Conservation (phyloP, 1,139 yeast species). For the Hyphopichia burtonii region DNA sequence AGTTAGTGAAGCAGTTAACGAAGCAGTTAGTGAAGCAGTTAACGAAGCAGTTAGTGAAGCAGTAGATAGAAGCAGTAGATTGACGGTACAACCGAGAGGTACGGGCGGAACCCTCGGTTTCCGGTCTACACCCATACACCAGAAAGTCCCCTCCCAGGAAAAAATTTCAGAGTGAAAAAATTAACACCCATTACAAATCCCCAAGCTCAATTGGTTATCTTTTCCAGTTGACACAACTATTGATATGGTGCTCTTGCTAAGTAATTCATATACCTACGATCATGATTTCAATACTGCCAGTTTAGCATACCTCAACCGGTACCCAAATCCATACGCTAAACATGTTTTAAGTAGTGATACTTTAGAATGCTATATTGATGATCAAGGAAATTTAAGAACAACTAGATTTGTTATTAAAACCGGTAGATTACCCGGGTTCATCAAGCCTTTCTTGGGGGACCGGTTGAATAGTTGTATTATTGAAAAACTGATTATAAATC, state of each 20-base stretch:
- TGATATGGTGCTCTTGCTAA: constrained; percentile 66
- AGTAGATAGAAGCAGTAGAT: too few species aligned
- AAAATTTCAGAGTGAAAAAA: too few species aligned
- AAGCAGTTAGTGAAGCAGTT: too few species aligned
- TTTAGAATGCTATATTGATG: constrained; percentile 56
- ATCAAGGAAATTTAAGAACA: constrained; percentile 63
- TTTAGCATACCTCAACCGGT: constrained; percentile 77
- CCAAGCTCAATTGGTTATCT: too few species aligned
- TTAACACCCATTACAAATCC: too few species aligned
- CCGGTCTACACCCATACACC: too few species aligned
- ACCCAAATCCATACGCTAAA: constrained; percentile 88
- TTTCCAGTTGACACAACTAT: too few species aligned
- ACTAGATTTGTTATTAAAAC: constrained; percentile 75
- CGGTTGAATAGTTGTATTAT: constrained; percentile 80
- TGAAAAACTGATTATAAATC: constrained; percentile 77
- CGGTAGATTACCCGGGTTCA: constrained; percentile 81
- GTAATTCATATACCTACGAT: constrained; percentile 52
- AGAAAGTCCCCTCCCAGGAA: too few species aligned
- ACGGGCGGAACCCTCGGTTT: too few species aligned
- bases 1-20: too few species aligned
- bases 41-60: too few species aligned
- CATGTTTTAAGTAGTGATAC: constrained; percentile 90
- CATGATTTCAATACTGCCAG: constrained; percentile 75
- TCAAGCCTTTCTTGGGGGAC: constrained; percentile 72
- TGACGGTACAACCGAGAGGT: too few species aligned